Conservation (phyloP, 2,329 filamentous ascomycete genomes). For the Epichloe elymi region DNA sequence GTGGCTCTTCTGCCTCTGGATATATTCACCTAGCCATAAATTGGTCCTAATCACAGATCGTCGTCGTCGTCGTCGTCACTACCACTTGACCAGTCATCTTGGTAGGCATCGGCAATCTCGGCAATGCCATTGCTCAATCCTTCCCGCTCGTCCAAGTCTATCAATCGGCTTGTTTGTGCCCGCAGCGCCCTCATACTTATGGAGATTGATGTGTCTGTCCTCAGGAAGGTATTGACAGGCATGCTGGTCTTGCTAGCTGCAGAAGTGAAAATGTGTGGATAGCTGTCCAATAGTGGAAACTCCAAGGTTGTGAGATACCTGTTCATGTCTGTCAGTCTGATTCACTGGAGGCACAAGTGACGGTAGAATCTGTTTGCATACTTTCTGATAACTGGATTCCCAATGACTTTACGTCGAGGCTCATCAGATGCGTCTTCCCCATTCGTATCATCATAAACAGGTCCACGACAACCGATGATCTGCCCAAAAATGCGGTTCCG, state of each 20-base stretch:
- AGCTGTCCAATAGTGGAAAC: slow-evolving; percentile 65
- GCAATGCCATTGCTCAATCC: slow-evolving; percentile 67
- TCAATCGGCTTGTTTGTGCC: slow-evolving; percentile 45
- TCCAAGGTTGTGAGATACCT: slow-evolving; percentile 6
- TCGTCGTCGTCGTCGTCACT: slow-evolving; percentile 61
- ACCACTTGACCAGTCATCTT: slow-evolving; percentile 74
- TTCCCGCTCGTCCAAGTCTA: slow-evolving; percentile 71
- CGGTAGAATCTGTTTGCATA: slow-evolving; percentile 6
- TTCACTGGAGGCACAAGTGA: neutral
- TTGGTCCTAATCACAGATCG: slow-evolving; percentile 18
- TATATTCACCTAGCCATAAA: neutral
- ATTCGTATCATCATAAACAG: slow-evolving; percentile 1
- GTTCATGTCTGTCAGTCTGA: neutral
- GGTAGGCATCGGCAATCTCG: slow-evolving; percentile 76
- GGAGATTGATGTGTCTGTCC: slow-evolving; percentile 63
- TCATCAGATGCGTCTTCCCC: slow-evolving; percentile 4
- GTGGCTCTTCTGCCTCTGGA: neutral
- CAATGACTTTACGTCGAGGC: slow-evolving; percentile 12
- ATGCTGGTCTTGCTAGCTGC: slow-evolving; percentile 19
- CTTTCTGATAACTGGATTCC: slow-evolving; percentile 16
- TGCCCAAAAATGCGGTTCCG: slow-evolving; percentile 17
- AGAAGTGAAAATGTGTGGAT: slow-evolving; percentile 58
- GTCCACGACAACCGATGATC: slow-evolving; percentile 13
- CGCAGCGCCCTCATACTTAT: slow-evolving; percentile 54
- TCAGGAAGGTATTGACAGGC: slow-evolving; percentile 45